phyloP scores from a whole-genome alignment of 2,329 filamentous ascomycete genomes.

The Ophiocordyceps sinensis region DNA sequence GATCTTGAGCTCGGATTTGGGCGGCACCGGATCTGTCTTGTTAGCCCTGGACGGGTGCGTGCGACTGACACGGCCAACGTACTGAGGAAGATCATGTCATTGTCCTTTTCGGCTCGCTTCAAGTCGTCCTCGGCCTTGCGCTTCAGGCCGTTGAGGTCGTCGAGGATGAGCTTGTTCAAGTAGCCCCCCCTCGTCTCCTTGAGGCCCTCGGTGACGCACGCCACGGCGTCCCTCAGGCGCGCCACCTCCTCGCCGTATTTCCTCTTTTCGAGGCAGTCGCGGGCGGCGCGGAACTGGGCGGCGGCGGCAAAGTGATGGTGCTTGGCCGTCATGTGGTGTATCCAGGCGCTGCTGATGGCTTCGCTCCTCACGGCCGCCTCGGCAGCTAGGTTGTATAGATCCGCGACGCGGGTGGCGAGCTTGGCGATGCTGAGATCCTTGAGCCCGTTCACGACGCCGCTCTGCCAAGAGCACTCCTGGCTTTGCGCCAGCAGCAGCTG shows the following conservation, averaged over 20 bases:
- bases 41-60: slow-evolving; percentile 13
- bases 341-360: slow-evolving; percentile 85
- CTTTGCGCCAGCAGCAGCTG: slow-evolving; percentile 81
- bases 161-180: slow-evolving; percentile 66
- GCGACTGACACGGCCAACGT: slow-evolving; percentile 13
- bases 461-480: slow-evolving; percentile 97
- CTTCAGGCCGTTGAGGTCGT: slow-evolving; percentile 74
- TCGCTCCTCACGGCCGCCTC: slow-evolving; percentile 83
- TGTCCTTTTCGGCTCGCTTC: slow-evolving; percentile 88
- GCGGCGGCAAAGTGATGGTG: slow-evolving; percentile 95
- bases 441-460: slow-evolving; percentile 84
- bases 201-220: slow-evolving; percentile 72
- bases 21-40: slow-evolving; percentile 55
- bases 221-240: slow-evolving; percentile 64
- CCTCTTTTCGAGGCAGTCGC: slow-evolving; percentile 82
- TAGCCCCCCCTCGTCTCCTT: slow-evolving; percentile 63
- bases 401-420: slow-evolving; percentile 75
- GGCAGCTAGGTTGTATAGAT: slow-evolving; percentile 72
- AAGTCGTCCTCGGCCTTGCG: slow-evolving; percentile 71
- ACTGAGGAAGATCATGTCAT: slow-evolving; percentile 87
- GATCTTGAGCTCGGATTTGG: slow-evolving; percentile 74
- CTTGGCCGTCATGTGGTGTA: slow-evolving; percentile 93
- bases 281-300: slow-evolving; percentile 81
- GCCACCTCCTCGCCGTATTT: slow-evolving; percentile 95
- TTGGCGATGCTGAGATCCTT: slow-evolving; percentile 89